Conservation (phyloP, 164 flowering plant species). For the Magnolia kwangsiensis region DNA sequence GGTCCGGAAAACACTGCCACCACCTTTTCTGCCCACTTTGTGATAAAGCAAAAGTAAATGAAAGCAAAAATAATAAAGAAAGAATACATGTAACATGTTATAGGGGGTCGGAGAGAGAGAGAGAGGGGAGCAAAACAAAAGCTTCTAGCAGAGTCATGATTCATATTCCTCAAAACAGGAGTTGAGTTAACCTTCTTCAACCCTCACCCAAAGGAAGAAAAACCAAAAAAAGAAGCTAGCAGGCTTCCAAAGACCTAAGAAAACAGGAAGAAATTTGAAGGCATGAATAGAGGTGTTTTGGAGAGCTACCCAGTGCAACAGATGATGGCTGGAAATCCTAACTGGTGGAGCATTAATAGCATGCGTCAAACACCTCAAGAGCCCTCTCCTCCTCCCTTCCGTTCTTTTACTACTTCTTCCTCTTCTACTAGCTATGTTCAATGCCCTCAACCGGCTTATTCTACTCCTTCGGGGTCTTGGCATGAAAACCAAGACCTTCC, state of each 20-base stretch:
- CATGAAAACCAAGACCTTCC: conserved; percentile 41
- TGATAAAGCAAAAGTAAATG: conserved; percentile 49
- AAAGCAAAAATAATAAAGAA: conserved; percentile 5
- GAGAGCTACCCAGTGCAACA: conserved; percentile 58
- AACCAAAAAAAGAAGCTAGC: background rate
- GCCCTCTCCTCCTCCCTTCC: conserved; percentile 23
- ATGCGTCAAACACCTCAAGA: conserved; percentile 36
- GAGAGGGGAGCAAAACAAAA: conserved; percentile 21
- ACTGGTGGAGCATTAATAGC: conserved; percentile 65
- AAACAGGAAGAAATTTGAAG: conserved; percentile 4
- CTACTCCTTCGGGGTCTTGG: conserved; percentile 9
- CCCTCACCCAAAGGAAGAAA: background rate
- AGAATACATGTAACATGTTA: conserved; percentile 8
- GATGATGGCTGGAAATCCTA: conserved; percentile 73
- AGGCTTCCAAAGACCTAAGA: background rate
- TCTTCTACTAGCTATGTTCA: conserved; percentile 20
- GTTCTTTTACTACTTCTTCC: conserved; percentile 14
- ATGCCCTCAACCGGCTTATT: conserved; percentile 2
- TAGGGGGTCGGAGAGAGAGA: conserved; percentile 16
- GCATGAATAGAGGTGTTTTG: conserved; percentile 48
- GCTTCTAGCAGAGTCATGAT: conserved; percentile 31
- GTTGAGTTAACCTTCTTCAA: background rate
- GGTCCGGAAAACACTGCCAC: conserved; percentile 35
- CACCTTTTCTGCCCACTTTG: conserved; percentile 62
- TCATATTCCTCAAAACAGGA: conserved; percentile 24